A percentile compares a stretch with the other conserved stretches of the same genome.
Evolutionary conservation across 2,329 filamentous ascomycete genomes (phyloP).

Genomic region (Neodidymelliopsis sp.): DNA sequence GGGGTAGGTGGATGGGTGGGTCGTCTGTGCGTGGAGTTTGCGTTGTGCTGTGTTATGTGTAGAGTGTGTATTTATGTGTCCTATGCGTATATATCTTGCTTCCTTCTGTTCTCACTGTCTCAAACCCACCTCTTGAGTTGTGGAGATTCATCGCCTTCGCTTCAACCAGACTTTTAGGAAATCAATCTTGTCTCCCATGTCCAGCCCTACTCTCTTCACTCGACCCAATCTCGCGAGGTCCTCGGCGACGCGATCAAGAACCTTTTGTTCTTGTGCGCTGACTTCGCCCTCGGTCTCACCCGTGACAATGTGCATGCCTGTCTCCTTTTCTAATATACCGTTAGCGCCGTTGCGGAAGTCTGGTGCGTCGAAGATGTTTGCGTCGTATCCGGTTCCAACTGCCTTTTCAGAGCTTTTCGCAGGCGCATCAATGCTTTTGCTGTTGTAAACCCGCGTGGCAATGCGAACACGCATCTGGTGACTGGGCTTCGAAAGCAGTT

Average conservation of each 20-base stretch:
- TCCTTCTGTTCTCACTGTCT: too few species aligned
- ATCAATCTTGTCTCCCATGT: conserved; percentile 79
- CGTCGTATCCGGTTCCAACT: conserved; percentile 36
- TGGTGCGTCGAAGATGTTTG: conserved; percentile 44
- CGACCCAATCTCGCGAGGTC: conserved; percentile 85
- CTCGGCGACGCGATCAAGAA: conserved; percentile 83
- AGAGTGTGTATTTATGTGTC: too few species aligned
- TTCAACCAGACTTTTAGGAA: conserved; percentile 78
- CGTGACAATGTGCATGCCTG: conserved; percentile 27
- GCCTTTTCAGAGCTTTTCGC: conserved; percentile 18
- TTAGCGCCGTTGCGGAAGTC: conserved; percentile 32
- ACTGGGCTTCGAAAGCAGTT: conserved; percentile 80
- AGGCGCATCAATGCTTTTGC: conserved; percentile 30
- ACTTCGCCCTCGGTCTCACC: conserved; percentile 21
- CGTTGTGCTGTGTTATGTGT: too few species aligned
- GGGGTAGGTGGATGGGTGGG: too few species aligned
- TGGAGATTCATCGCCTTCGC: conserved; percentile 38
- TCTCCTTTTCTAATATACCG: conserved; percentile 12
- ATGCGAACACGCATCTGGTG: conserved; percentile 92
- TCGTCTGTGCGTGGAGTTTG: too few species aligned
- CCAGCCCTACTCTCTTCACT: conserved; percentile 87
- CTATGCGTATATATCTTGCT: too few species aligned
- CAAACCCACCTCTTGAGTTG: too few species aligned
- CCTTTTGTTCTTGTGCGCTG: conserved; percentile 64
- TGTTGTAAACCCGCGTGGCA: conserved; percentile 71